These are phyloP conservation scores for Populus euphratica DNA, from an alignment of 345 rosid species.

Conservation along the genomic window DNA sequence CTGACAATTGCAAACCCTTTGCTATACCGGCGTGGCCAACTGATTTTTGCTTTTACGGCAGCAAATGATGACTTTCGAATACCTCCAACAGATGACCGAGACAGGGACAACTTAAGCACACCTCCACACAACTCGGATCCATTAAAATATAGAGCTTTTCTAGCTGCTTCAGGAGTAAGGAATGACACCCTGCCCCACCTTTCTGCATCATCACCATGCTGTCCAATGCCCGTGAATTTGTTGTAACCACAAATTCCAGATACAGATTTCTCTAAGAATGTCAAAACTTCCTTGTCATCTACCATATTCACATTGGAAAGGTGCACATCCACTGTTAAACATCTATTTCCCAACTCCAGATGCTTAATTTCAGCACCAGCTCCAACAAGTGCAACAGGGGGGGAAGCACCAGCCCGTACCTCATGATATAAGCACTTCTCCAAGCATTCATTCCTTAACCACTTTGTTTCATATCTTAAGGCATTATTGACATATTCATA, in stretches of 20 bases:
- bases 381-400: slow-evolving; percentile 71
- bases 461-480: slow-evolving; percentile 56
- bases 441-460: slow-evolving; percentile 65
- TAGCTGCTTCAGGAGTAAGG: slow-evolving; percentile 68
- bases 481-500: slow-evolving; percentile 43
- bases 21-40: slow-evolving; percentile 71
- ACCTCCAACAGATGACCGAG: slow-evolving; percentile 28
- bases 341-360: slow-evolving; percentile 70
- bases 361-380: slow-evolving; percentile 87
- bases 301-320: slow-evolving; percentile 37
- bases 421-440: slow-evolving; percentile 62
- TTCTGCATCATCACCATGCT: slow-evolving; percentile 47
- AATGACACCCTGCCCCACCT: slow-evolving; percentile 88
- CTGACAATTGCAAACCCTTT: slow-evolving; percentile 50
- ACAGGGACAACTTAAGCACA: slow-evolving; percentile 14
- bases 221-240: slow-evolving; percentile 40
- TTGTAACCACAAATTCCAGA: slow-evolving; percentile 58
- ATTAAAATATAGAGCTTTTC: slow-evolving; percentile 53
- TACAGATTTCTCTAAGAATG: slow-evolving; percentile 54
- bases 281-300: slow-evolving; percentile 67
- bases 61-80: slow-evolving; percentile 53
- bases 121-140: slow-evolving; percentile 57
- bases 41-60: slow-evolving; percentile 61
- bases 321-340: slow-evolving; percentile 55
- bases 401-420: slow-evolving; percentile 39